phyloP scores from a whole-genome alignment of 768 basidiomycete species.

The Pisolithus marmoratus region DNA sequence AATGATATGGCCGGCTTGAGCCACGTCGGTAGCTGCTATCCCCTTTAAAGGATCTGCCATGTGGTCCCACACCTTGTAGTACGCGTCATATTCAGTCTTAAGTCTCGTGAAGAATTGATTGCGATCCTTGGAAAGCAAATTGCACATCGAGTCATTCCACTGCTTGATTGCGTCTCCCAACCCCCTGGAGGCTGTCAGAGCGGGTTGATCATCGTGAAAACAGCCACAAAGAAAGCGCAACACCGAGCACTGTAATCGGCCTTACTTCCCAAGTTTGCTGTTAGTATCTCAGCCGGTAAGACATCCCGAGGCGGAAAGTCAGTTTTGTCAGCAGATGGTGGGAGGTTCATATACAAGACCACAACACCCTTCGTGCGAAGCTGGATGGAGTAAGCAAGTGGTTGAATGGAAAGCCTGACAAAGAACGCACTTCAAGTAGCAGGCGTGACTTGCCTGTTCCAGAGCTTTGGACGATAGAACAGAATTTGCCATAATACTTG shows the following conservation, averaged over 20 bases:
- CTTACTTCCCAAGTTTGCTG: neutral
- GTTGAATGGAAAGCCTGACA: neutral
- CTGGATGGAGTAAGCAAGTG: constrained; percentile 3
- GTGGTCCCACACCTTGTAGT: neutral
- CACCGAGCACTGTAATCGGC: constrained; percentile 2
- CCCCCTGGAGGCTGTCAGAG: neutral
- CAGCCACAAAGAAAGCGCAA: constrained; percentile 10
- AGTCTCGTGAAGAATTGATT: too few species aligned
- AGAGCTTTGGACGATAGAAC: constrained; percentile 16
- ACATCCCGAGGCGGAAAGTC: constrained; percentile 12
- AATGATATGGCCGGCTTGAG: neutral
- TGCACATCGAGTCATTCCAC: neutral
- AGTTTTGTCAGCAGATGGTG: neutral
- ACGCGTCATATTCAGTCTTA: too few species aligned
- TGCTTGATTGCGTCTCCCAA: neutral
- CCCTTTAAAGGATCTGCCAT: neutral
- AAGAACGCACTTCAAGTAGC: constrained; percentile 3
- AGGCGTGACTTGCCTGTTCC: constrained; percentile 16
- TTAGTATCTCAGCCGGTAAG: constrained; percentile 11
- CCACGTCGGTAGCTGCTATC: neutral
- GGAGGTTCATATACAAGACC: constrained; percentile 16
- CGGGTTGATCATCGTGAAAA: constrained; percentile 3
- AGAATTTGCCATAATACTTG: constrained; percentile 6
- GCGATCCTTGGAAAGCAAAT: too few species aligned
- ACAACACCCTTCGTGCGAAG: constrained; percentile 4